These are phyloP conservation scores for Avena atlantica DNA, from an alignment of 176 grass and related monocot species.

Conservation along the genomic window DNA sequence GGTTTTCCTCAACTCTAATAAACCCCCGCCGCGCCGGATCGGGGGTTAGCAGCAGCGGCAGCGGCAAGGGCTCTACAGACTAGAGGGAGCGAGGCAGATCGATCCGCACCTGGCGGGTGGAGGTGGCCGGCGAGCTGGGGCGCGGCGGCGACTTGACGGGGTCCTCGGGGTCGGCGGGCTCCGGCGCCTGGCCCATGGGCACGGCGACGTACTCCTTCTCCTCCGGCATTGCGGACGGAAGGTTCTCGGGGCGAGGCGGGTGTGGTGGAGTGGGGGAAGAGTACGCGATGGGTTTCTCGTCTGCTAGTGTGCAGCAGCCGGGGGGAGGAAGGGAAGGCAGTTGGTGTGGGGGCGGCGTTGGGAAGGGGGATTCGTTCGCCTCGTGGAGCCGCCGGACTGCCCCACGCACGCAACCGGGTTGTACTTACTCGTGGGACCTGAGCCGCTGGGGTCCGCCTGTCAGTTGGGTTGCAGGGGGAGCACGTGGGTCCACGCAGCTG, in stretches of 20 bases:
- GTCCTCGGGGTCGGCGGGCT: constrained; percentile 73
- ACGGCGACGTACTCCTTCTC: constrained; percentile 87
- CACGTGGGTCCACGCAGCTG: neutral
- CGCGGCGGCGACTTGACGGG: constrained; percentile 76
- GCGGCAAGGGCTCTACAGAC: neutral
- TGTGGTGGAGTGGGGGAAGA: neutral
- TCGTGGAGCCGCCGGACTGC: constrained; percentile 8
- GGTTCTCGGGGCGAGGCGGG: neutral
- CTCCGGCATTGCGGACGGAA: constrained; percentile 67
- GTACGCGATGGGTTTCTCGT: neutral
- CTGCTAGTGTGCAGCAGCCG: neutral
- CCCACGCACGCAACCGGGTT: neutral
- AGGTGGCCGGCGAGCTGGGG: constrained; percentile 72
- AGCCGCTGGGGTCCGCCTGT: neutral
- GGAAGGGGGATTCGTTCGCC: neutral
- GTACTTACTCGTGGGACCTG: neutral
- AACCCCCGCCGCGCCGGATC: neutral
- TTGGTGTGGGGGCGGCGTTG: constrained; percentile 38
- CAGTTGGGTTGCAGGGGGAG: neutral
- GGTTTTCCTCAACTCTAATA: neutral
- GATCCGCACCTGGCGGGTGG: constrained; percentile 88
- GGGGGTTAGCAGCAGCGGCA: neutral
- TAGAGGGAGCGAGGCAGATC: neutral
- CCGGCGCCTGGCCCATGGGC: constrained; percentile 74
- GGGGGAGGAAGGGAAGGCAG: neutral